Percentiles rank a stretch among this genome's conserved stretches.
phyloP scores from a whole-genome alignment of 176 grass and related monocot genomes.

The Cocos nucifera region DNA sequence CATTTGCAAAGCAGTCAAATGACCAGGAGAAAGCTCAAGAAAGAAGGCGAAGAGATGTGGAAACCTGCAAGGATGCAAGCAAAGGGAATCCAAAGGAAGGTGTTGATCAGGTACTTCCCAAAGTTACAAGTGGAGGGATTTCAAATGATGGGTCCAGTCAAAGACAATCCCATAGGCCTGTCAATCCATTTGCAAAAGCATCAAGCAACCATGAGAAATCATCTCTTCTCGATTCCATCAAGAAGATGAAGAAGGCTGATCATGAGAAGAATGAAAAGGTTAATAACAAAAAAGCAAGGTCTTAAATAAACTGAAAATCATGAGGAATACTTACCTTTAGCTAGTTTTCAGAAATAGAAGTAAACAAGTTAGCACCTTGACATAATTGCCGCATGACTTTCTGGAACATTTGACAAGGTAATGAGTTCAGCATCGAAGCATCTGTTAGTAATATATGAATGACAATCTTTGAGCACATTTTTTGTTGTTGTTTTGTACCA shows the following conservation, averaged over 20 bases:
- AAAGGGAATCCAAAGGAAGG: conserved; percentile 4
- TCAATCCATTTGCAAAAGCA: conserved; percentile 58
- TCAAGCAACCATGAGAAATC: conserved; percentile 36
- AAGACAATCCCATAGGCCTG: conserved; percentile 26
- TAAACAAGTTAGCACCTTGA: too few relatives aligned
- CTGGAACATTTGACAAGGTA: too few relatives aligned
- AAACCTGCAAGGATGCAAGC: background rate
- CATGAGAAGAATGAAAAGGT: conserved; percentile 29
- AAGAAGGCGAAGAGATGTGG: conserved; percentile 14
- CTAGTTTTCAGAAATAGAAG: too few relatives aligned
- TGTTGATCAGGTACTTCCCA: conserved; percentile 1
- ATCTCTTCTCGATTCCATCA: conserved; percentile 54
- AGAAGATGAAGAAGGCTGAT: conserved; percentile 50
- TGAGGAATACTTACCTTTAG: too few relatives aligned
- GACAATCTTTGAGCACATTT: too few relatives aligned
- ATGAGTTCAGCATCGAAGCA: too few relatives aligned
- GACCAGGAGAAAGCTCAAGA: conserved; percentile 7
- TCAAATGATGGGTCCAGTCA: background rate
- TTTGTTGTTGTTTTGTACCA: too few relatives aligned
- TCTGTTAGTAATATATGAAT: too few relatives aligned
- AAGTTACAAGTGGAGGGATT: background rate
- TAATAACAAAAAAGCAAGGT: conserved; percentile 27
- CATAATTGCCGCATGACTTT: too few relatives aligned
- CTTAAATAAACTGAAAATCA: background rate
- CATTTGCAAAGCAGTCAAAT: conserved; percentile 22